These are phyloP conservation scores for Asterophora lycoperdoides DNA, from an alignment of 768 basidiomycete species.

Conservation along the genomic window DNA sequence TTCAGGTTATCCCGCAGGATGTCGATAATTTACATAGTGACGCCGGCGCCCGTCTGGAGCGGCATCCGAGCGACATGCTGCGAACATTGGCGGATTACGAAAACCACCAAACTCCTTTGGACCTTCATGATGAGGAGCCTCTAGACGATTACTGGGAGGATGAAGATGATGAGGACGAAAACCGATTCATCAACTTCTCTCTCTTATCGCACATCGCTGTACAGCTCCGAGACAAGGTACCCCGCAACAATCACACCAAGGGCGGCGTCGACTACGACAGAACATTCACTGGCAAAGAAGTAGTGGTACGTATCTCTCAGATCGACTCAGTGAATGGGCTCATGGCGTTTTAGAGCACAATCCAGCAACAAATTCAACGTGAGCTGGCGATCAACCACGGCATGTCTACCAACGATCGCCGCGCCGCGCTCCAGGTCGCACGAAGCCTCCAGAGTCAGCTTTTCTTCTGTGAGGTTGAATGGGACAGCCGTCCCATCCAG, in stretches of 20 bases:
- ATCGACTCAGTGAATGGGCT: background rate
- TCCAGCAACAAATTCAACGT: conserved; percentile 82
- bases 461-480: conserved; percentile 96
- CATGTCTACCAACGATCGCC: conserved; percentile 70
- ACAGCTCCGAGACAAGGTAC: conserved; percentile 85
- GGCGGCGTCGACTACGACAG: conserved; percentile 87
- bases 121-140: conserved; percentile 29
- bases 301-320: conserved; percentile 61
- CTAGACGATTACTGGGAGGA: conserved; percentile 57
- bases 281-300: conserved; percentile 92
- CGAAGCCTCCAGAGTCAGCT: conserved; percentile 88
- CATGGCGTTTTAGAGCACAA: conserved; percentile 57
- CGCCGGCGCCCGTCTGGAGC: conserved; percentile 17
- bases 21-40: conserved; percentile 4
- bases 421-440: conserved; percentile 83
- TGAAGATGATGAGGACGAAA: conserved; percentile 61
- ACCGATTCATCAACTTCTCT: conserved; percentile 83
- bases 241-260: conserved; percentile 82
- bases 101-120: conserved; percentile 18
- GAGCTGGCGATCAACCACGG: conserved; percentile 76
- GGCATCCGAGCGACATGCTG: conserved; percentile 35
- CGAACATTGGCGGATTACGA: conserved; percentile 32
- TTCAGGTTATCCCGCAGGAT: conserved; percentile 2
- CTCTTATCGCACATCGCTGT: conserved; percentile 87
- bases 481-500: conserved; percentile 77